These are phyloP conservation scores for Encephalitozoon intestinalis DNA, from an alignment of 371 early-diverging fungal genomes.

Conservation along the genomic window DNA sequence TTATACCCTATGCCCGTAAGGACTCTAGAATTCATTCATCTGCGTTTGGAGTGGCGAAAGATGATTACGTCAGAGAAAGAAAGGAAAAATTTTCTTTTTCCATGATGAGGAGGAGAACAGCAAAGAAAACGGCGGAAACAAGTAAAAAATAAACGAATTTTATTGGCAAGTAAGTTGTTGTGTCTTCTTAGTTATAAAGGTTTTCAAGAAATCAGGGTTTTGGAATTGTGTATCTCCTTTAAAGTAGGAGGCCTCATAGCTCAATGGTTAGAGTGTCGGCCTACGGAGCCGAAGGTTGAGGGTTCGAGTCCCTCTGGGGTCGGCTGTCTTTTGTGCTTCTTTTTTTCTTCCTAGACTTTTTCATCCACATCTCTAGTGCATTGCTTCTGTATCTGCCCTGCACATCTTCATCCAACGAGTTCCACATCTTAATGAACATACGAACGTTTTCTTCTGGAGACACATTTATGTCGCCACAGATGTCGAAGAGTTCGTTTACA, in stretches of 20 bases:
- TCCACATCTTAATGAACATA: neutral
- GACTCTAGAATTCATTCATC: constrained; percentile 31
- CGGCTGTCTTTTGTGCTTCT: neutral
- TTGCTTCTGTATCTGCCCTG: neutral
- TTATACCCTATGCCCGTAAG: constrained; percentile 35
- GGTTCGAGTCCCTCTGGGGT: constrained; percentile 32
- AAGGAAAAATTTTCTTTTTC: constrained; percentile 26
- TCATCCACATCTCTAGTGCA: neutral
- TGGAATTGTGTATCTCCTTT: neutral
- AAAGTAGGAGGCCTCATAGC: constrained; percentile 13
- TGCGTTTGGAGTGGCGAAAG: constrained; percentile 44
- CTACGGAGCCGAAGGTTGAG: constrained; percentile 43
- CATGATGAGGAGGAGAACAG: neutral
- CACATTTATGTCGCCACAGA: neutral
- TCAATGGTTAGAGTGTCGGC: constrained; percentile 38
- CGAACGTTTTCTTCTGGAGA: neutral
- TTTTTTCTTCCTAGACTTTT: too few species aligned
- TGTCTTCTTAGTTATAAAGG: neutral
- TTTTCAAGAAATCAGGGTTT: neutral
- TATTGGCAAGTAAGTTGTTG: neutral
- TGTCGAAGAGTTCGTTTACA: neutral
- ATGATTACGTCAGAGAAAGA: constrained; percentile 45
- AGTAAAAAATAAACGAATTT: neutral
- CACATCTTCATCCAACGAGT: neutral
- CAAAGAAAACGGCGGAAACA: neutral